Evolutionary conservation across 257 asterid species (phyloP).

Genomic region (Nicotiana tabacum): DNA sequence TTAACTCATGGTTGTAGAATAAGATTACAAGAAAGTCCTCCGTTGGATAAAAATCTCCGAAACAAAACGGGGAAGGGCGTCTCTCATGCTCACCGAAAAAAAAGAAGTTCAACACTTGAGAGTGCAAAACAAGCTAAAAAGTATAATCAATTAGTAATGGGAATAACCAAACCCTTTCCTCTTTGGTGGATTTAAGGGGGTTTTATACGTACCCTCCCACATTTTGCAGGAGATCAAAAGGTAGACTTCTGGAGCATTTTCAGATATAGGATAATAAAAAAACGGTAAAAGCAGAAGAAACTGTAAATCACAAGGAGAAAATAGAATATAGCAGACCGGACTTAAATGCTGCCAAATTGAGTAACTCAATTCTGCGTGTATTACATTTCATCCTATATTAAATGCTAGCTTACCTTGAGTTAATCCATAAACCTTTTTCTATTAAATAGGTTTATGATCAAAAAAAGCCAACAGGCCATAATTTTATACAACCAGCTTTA

Average conservation of each 20-base stretch:
- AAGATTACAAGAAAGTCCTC: too few species aligned
- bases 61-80: too few species aligned
- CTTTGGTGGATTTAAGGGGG: too few species aligned
- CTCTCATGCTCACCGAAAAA: too few species aligned
- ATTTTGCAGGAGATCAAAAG: too few species aligned
- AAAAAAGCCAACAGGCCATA: background rate
- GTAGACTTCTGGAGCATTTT: background rate
- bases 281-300: background rate
- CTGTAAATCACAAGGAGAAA: background rate
- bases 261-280: background rate
- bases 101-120: too few species aligned
- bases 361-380: background rate
- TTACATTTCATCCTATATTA: background rate
- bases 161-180: too few species aligned
- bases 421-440: background rate
- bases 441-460: background rate
- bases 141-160: too few species aligned
- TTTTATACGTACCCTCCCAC: too few species aligned
- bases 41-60: too few species aligned
- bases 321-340: background rate
- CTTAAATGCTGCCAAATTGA: background rate
- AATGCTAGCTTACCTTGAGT: background rate
- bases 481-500: background rate
- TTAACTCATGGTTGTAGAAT: too few species aligned
- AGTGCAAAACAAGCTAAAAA: background rate